phyloP scores from a whole-genome alignment of 1,139 yeast genomes.

The Yamadazyma atlantica region DNA sequence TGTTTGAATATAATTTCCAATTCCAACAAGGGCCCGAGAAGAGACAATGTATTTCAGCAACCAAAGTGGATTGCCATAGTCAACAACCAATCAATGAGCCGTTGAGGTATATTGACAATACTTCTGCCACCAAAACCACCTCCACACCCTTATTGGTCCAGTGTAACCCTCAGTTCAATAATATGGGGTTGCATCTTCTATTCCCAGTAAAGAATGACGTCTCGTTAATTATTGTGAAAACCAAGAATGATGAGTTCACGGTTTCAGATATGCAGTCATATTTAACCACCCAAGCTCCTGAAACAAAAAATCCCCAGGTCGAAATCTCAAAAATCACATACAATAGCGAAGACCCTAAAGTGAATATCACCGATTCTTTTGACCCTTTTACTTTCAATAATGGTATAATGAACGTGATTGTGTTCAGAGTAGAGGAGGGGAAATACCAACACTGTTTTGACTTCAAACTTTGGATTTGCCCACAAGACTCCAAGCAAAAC shows the following conservation, averaged over 20 bases:
- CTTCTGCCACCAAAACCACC: conserved; percentile 4
- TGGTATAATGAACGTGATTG: conserved; percentile 24
- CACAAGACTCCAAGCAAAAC: neutral
- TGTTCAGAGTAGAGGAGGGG: conserved; percentile 28
- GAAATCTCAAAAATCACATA: conserved; percentile 32
- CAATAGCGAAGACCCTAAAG: conserved; percentile 23
- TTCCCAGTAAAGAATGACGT: conserved; percentile 10
- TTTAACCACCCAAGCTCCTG: too few species aligned
- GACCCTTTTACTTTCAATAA: conserved; percentile 18
- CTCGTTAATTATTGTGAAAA: conserved; percentile 30
- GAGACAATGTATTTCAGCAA: conserved; percentile 17
- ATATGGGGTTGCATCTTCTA: conserved; percentile 28
- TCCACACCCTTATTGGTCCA: conserved; percentile 28
- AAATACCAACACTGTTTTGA: conserved; percentile 24
- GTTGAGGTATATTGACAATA: conserved; percentile 27
- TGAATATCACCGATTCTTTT: conserved; percentile 32
- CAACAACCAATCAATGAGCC: conserved; percentile 16
- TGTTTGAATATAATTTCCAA: conserved; percentile 19
- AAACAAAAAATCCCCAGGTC: too few species aligned
- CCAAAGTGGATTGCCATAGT: conserved; percentile 15
- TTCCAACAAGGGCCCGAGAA: conserved; percentile 14
- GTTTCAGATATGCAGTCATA: neutral
- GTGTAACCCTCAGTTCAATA: conserved; percentile 21
- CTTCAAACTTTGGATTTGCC: conserved; percentile 30
- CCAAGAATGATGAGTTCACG: conserved; percentile 5